Evolutionary conservation across 1,139 yeast species (phyloP).

Genomic region (Yarrowia galli): DNA sequence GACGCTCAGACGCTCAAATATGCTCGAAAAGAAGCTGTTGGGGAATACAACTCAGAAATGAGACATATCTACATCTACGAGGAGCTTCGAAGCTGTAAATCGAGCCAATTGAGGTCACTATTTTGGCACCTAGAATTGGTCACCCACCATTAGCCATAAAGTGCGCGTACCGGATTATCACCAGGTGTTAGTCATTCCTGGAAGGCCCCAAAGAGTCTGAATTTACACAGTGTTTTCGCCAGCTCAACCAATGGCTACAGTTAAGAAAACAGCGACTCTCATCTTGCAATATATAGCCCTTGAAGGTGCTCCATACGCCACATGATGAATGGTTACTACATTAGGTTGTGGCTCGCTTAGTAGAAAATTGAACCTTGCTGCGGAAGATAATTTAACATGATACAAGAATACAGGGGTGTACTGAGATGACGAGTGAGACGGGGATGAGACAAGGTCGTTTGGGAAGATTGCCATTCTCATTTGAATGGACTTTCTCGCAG

Average conservation of each 20-base stretch:
- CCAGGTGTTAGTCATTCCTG: too few relatives aligned
- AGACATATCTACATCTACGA: background rate
- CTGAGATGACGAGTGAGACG: background rate
- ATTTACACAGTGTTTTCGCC: too few relatives aligned
- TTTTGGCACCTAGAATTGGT: too few relatives aligned
- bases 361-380: conserved; percentile 5
- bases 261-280: background rate
- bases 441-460: background rate
- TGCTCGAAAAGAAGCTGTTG: background rate
- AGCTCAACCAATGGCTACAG: too few relatives aligned
- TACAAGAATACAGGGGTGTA: background rate
- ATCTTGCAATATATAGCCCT: background rate
- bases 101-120: too few relatives aligned
- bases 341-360: conserved; percentile 11
- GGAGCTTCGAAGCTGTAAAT: background rate
- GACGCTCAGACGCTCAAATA: background rate
- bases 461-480: background rate
- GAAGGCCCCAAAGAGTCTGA: too few relatives aligned
- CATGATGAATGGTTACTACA: background rate
- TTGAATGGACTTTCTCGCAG: too few relatives aligned
- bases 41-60: background rate
- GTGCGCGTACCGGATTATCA: too few relatives aligned
- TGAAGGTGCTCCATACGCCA: background rate
- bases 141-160: too few relatives aligned
- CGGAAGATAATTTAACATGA: conserved; percentile 4